phyloP scores from a whole-genome alignment of 2,329 filamentous ascomycete genomes.

The Pochonia chlamydosporia region DNA sequence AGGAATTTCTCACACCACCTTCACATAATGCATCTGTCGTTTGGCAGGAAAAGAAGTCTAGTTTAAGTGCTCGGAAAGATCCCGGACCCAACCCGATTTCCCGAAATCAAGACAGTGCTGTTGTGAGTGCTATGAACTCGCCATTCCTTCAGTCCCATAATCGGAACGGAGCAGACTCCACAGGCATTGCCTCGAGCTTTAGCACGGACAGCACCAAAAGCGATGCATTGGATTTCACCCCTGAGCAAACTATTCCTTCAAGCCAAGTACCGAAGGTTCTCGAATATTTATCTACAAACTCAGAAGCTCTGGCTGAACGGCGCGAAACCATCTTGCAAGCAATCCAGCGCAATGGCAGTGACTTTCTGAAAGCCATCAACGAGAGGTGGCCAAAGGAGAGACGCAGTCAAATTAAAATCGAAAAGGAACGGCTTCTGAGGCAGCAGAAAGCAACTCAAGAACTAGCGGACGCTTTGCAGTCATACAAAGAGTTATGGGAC shows the following conservation, averaged over 20 bases:
- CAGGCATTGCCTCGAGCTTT: constrained; percentile 1
- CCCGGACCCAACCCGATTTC: background rate
- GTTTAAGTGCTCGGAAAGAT: background rate
- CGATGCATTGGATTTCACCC: background rate
- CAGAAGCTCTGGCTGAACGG: constrained; percentile 27
- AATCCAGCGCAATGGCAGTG: constrained; percentile 40
- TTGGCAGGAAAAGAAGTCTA: background rate
- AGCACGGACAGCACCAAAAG: constrained; percentile 2
- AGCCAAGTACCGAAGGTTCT: constrained; percentile 23
- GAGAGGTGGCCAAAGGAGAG: constrained; percentile 39
- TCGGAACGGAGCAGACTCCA: background rate
- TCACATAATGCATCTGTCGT: constrained; percentile 14
- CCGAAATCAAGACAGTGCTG: background rate
- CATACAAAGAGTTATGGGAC: constrained; percentile 34
- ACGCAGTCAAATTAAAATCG: constrained; percentile 40
- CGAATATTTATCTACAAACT: constrained; percentile 22
- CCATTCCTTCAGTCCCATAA: background rate
- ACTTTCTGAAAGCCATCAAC: constrained; percentile 41
- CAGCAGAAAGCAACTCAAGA: constrained; percentile 39
- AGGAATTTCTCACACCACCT: constrained; percentile 40
- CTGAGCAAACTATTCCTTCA: constrained; percentile 3
- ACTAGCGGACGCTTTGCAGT: constrained; percentile 34
- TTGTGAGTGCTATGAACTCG: background rate
- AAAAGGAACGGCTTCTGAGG: constrained; percentile 40
- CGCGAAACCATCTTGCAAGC: constrained; percentile 33